phyloP scores from a whole-genome alignment of 1,284 basidiomycete genomes.

The Hortiboletus rubellus region DNA sequence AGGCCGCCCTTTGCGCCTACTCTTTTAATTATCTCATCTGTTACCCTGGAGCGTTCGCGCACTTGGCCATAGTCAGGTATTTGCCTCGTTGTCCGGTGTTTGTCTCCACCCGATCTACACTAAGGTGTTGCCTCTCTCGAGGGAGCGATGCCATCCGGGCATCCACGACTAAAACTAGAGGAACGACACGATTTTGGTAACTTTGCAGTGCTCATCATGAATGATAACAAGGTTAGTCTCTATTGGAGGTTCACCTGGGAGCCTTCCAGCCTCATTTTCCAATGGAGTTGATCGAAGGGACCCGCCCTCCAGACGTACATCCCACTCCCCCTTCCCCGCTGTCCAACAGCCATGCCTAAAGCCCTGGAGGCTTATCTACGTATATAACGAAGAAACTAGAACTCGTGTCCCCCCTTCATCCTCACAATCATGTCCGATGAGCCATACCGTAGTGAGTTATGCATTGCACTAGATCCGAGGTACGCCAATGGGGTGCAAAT shows the following conservation, averaged over 20 bases:
- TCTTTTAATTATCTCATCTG: too few relatives aligned
- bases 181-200: not conserved
- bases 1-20: not conserved
- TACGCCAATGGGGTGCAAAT: too few relatives aligned
- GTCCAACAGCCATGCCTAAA: not conserved
- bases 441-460: slow-evolving; percentile 3
- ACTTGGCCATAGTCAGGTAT: not conserved
- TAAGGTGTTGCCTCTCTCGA: not conserved
- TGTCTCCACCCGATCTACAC: not conserved
- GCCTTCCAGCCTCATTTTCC: too few relatives aligned
- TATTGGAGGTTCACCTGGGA: not conserved
- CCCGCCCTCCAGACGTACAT: not conserved
- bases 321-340: not conserved
- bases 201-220: not conserved
- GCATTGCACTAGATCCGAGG: not conserved
- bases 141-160: not conserved
- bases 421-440: not conserved
- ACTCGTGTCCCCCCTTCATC: too few relatives aligned
- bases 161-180: not conserved
- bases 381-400: not conserved
- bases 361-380: not conserved
- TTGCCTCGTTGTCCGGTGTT: not conserved
- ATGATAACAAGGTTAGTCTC: not conserved
- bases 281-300: not conserved
- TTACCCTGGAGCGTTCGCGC: not conserved